Evolutionary conservation across 768 basidiomycete genomes (phyloP), one percentile per base, ranked within the genome.

Genomic region (Cantharellus cinnabarinus): DNA sequence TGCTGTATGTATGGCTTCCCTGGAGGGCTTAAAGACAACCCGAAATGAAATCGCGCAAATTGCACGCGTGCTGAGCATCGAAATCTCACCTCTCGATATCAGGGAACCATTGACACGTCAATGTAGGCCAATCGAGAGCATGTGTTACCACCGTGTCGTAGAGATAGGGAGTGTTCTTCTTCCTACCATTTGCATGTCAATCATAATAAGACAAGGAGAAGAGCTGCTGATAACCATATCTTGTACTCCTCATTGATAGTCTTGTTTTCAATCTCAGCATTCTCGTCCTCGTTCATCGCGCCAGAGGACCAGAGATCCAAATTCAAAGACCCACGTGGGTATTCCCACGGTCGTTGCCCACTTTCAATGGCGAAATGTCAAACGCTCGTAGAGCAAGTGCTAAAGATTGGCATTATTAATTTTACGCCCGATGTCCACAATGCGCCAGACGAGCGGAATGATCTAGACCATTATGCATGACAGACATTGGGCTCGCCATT

Each of bases 91-190:
- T 79, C 71, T 97, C 89, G 70, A 82, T 84, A 75, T 99, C 95
- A 0, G 95, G 95, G 70, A 99, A 87, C 95, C 95, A 99, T 72
- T 98, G 95, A 69, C 89, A 91, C 3, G 95, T 99, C 67, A 99
- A 69, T 66, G 84, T 89, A 20, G 95, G 95, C 95, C 95, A 99
- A 71, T 95, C 90, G 56, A 98, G 76, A 40, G 94, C 94, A 68
- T 98, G 94, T 1, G 94, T 97, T 66, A 99, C 84, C 63, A 99
- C 89, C 34, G 94, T 77, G 70, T 99, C 95, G 70, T 99, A 99
- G 10, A 98, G 79, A 72, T 94, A 98, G 7, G 93, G 94, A 58
- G 93, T 89, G 71, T 93, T 94, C 74, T 90, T 90, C 76, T 90
- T 90, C 87, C 87, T 90, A 20, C 41, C 55, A 42, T 54, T 7